Evolutionary conservation across 345 rosid species (phyloP).

Genomic region (Cardiospermum halicacabum): DNA sequence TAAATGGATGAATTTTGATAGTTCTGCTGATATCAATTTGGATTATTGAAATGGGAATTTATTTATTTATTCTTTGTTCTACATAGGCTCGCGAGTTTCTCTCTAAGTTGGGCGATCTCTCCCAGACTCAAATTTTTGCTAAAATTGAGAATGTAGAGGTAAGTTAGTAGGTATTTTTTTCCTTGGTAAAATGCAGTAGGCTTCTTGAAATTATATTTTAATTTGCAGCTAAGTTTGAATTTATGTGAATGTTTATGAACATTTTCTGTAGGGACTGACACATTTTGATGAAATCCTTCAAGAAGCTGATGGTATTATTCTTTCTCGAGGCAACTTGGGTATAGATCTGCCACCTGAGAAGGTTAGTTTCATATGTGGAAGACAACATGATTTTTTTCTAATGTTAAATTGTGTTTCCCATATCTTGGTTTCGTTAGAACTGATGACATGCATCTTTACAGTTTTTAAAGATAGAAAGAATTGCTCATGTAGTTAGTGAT

Average conservation of each 20-base stretch:
- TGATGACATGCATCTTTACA: neutral
- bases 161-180: conserved; percentile 10
- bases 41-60: neutral
- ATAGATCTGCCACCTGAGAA: conserved; percentile 98
- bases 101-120: conserved; percentile 73
- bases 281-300: conserved; percentile 98
- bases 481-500: neutral
- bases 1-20: neutral
- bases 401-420: neutral
- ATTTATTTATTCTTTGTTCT: conserved; percentile 13
- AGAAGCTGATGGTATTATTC: conserved; percentile 98
- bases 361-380: conserved; percentile 37
- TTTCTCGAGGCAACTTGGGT: conserved; percentile 97
- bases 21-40: neutral
- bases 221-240: neutral
- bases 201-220: neutral
- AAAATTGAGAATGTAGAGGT: conserved; percentile 96
- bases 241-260: conserved; percentile 2
- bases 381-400: neutral
- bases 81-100: conserved; percentile 92
- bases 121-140: conserved; percentile 89
- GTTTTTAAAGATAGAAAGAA: neutral
- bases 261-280: conserved; percentile 58
- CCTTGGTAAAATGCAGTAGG: neutral
- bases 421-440: neutral